These are phyloP conservation scores for Hypholoma fasciculare DNA, from an alignment of 768 basidiomycete genomes.

Conservation along the genomic window DNA sequence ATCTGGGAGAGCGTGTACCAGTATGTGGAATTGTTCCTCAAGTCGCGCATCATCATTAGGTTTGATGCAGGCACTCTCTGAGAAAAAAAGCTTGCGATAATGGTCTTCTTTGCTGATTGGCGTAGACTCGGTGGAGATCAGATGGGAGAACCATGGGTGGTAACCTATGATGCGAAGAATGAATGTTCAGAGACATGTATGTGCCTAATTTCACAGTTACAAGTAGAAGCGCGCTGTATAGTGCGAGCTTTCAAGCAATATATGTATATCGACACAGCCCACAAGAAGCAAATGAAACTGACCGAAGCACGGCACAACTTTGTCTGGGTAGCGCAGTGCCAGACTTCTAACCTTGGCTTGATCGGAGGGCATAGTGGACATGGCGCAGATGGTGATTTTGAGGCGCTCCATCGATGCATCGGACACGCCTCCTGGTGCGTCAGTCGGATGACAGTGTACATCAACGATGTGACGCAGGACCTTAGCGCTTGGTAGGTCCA, in stretches of 20 bases:
- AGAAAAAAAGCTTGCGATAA: slow-evolving; percentile 70
- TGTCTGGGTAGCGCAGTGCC: slow-evolving; percentile 57
- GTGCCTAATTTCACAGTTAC: background rate
- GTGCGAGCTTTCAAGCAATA: too few relatives aligned
- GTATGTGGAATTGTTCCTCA: slow-evolving; percentile 45
- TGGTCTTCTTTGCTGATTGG: slow-evolving; percentile 59
- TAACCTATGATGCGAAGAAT: slow-evolving; percentile 54
- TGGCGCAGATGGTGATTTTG: slow-evolving; percentile 75
- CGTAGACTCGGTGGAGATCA: slow-evolving; percentile 44
- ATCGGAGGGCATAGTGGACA: slow-evolving; percentile 69
- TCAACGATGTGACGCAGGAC: slow-evolving; percentile 77
- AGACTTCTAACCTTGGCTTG: slow-evolving; percentile 71
- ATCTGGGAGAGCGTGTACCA: slow-evolving; percentile 70
- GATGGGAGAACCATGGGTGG: slow-evolving; percentile 93
- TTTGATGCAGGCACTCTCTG: slow-evolving; percentile 16
- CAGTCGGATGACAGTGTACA: slow-evolving; percentile 93
- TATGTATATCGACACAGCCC: background rate
- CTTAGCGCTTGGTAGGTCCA: slow-evolving; percentile 25
- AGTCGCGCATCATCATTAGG: slow-evolving; percentile 20
- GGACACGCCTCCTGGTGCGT: slow-evolving; percentile 41
- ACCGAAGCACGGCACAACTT: slow-evolving; percentile 91
- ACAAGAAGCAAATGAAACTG: slow-evolving; percentile 25
- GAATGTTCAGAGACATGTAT: background rate
- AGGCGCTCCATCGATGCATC: slow-evolving; percentile 55
- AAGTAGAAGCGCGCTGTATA: slow-evolving; percentile 8